These are phyloP conservation scores for Davidsoniella neocaledoniae DNA, from an alignment of 2,329 filamentous ascomycete genomes.

Conservation along the genomic window DNA sequence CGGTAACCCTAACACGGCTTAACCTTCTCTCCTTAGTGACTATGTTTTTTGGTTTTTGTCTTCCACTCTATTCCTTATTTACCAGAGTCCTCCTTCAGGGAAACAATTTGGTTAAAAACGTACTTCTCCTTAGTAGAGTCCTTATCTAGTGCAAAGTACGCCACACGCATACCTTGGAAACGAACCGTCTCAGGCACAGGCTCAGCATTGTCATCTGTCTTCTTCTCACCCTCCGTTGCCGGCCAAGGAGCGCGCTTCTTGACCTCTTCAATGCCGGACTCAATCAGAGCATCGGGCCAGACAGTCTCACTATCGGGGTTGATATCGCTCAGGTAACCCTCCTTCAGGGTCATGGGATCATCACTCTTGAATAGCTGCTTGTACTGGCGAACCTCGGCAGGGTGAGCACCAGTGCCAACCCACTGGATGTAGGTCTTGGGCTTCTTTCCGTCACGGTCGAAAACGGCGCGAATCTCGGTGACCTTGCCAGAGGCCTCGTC, in stretches of 20 bases:
- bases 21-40: too few species aligned
- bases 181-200: constrained; percentile 58
- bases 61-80: constrained; percentile 25
- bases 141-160: constrained; percentile 67
- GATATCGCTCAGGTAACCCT: constrained; percentile 69
- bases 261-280: constrained; percentile 70
- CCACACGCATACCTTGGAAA: constrained; percentile 83
- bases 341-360: constrained; percentile 59
- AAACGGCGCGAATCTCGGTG: constrained; percentile 43
- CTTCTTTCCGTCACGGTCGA: constrained; percentile 54
- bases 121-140: constrained; percentile 67
- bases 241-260: constrained; percentile 62
- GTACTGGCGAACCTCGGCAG: constrained; percentile 62
- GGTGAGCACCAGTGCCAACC: constrained; percentile 50
- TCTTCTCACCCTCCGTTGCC: constrained; percentile 53
- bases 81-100: constrained; percentile 71
- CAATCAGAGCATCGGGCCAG: constrained; percentile 63
- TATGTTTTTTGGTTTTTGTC: too few species aligned
- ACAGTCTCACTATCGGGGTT: constrained; percentile 71
- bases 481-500: constrained; percentile 48
- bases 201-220: constrained; percentile 28
- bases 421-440: constrained; percentile 82
- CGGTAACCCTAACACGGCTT: too few species aligned
- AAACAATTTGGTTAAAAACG: constrained; percentile 81
- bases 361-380: constrained; percentile 75